A percentile compares a stretch with the other conserved stretches of the same genome.
phyloP scores from a whole-genome alignment of 75 land plant genomes.

The Pinus tabuliformis region DNA sequence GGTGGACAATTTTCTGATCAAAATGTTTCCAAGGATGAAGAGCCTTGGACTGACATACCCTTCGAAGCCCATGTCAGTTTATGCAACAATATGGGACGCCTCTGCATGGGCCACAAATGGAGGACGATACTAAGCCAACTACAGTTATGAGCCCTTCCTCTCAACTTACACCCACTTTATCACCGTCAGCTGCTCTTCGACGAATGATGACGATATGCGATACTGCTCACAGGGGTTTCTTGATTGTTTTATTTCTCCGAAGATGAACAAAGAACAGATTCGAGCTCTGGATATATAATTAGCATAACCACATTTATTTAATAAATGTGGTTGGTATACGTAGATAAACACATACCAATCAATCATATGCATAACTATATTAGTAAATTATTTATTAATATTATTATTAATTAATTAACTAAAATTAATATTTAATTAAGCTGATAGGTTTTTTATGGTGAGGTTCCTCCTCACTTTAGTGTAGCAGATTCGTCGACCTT shows the following conservation, averaged over 20 bases:
- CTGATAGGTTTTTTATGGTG: no score
- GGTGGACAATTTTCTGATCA: background rate
- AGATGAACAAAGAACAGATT: conserved; percentile 17
- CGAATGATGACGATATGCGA: background rate
- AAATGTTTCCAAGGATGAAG: background rate
- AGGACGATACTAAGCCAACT: conserved; percentile 38
- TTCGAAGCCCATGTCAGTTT: conserved; percentile 27
- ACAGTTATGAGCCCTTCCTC: conserved; percentile 31
- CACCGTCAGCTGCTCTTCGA: conserved; percentile 22
- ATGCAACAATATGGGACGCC: conserved; percentile 57
- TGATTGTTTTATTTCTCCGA: background rate
- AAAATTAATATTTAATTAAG: no score
- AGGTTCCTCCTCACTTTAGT: no score
- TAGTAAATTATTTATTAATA: no score
- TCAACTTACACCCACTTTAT: conserved; percentile 33
- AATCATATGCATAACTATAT: no score
- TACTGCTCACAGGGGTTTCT: background rate
- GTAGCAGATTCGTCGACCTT: no score
- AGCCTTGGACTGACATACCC: background rate
- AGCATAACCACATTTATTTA: no score
- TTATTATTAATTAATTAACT: no score
- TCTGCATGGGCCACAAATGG: conserved; percentile 48
- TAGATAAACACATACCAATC: no score
- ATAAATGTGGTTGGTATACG: no score
- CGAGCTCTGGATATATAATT: conserved; percentile 21